phyloP scores from a whole-genome alignment of 1,284 basidiomycete genomes.

The Moniliella sp. region DNA sequence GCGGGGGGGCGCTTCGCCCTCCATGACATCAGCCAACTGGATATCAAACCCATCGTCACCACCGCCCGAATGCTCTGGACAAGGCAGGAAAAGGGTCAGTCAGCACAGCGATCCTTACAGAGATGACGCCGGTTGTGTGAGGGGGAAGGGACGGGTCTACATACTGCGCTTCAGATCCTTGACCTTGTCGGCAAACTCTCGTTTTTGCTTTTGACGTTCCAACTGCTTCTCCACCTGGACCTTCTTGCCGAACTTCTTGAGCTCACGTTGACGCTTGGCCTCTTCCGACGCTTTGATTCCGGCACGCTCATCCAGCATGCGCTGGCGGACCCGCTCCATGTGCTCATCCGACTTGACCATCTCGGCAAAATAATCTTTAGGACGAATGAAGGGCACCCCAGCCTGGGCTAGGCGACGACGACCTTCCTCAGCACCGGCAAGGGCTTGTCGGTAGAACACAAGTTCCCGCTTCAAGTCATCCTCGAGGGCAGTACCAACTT shows the following conservation, averaged over 20 bases:
- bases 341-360: slow-evolving; percentile 96
- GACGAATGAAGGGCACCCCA: slow-evolving; percentile 66
- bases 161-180: slow-evolving; percentile 50
- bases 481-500: slow-evolving; percentile 46
- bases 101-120: too few species aligned
- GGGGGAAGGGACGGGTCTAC: too few species aligned
- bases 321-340: slow-evolving; percentile 86
- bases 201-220: slow-evolving; percentile 53
- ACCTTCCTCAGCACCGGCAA: slow-evolving; percentile 57
- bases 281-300: slow-evolving; percentile 76
- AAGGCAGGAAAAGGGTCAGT: too few species aligned
- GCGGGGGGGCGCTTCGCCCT: too few species aligned
- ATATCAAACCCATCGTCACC: slow-evolving; percentile 47
- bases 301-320: slow-evolving; percentile 67
- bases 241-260: slow-evolving; percentile 95
- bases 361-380: slow-evolving; percentile 85
- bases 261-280: slow-evolving; percentile 70
- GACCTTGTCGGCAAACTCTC: slow-evolving; percentile 47
- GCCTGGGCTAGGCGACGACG: slow-evolving; percentile 53
- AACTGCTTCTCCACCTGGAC: slow-evolving; percentile 68
- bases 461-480: slow-evolving; percentile 83
- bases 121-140: too few species aligned
- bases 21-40: slow-evolving; percentile 42
- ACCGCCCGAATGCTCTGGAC: too few species aligned
- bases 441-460: slow-evolving; percentile 89